Conservation (phyloP, 2,329 filamentous ascomycete species). For the Biscogniauxia sp. region DNA sequence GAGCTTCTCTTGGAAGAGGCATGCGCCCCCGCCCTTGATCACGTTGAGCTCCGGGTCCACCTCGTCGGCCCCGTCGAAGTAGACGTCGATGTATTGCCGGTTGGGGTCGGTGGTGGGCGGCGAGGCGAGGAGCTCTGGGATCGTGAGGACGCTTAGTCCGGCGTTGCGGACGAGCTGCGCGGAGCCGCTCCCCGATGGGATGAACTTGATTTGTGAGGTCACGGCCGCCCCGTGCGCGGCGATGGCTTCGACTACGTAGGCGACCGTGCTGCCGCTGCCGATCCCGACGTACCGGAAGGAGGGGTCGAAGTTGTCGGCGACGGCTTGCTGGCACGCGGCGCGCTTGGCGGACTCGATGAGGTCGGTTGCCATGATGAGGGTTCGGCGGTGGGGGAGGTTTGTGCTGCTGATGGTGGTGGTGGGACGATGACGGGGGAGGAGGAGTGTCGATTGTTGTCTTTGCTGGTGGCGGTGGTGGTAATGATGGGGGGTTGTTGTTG, state of each 20-base stretch:
- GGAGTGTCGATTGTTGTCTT: background rate
- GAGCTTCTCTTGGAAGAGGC: slow-evolving; percentile 95
- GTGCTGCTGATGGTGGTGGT: background rate
- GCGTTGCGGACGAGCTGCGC: slow-evolving; percentile 80
- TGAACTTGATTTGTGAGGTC: slow-evolving; percentile 70
- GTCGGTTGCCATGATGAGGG: slow-evolving; percentile 12
- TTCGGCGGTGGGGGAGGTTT: slow-evolving; percentile 4
- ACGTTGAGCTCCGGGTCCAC: slow-evolving; percentile 93
- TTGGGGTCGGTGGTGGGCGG: slow-evolving; percentile 41
- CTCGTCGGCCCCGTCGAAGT: slow-evolving; percentile 96
- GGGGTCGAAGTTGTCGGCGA: slow-evolving; percentile 65
- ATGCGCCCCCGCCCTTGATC: slow-evolving; percentile 98
- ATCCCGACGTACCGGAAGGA: slow-evolving; percentile 86
- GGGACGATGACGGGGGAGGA: background rate
- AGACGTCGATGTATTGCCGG: slow-evolving; percentile 70
- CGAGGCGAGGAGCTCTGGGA: slow-evolving; percentile 66
- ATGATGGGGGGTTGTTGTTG: background rate
- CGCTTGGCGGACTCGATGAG: slow-evolving; percentile 72
- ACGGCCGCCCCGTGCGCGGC: slow-evolving; percentile 54
- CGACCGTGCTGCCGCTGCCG: slow-evolving; percentile 77
- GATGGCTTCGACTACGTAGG: slow-evolving; percentile 84
- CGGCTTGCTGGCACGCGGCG: slow-evolving; percentile 69
- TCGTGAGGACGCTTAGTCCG: slow-evolving; percentile 72
- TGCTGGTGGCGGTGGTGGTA: background rate
- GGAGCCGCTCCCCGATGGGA: slow-evolving; percentile 90